Base-by-base conservation (phyloP, 2,329 filamentous ascomycete species). In the Alternaria brassicicola region DNA sequence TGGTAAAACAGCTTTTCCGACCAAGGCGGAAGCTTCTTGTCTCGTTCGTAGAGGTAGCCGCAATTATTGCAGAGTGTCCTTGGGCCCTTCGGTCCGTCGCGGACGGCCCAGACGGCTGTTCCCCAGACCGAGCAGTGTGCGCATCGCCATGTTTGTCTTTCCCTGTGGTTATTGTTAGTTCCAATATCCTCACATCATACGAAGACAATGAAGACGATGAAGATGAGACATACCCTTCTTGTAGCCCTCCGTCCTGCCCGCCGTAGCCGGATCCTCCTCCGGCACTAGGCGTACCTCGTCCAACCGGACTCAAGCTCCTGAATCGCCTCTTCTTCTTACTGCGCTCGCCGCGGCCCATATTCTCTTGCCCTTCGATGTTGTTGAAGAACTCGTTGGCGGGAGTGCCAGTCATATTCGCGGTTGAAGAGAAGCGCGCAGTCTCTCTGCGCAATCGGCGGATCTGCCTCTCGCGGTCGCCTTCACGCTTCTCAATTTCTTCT, bases 401-500 rank as follows among this genome's bases (percentile, higher is more conserved):
- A 43, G 89, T 83, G 28, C 91, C 89, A 4, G 89, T 82, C 83
- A 96, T 92, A 57, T 91, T 91, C 1, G 91, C 85, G 21, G 90
- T 95, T 42, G 91, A 94, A 57, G 91, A 95, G 76, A 98, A 97
- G 25, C 93, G 86, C 1, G 94, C 94, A 9, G 94, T 98, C 77
- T 99, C 95, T 73, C 95, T 85, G 55, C 95, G 86, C 62, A 97
- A 80, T 58, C 95, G 85, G 57, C 95, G 85, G 36, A 97, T 90
- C 78, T 98, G 92, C 54, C 95, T 85, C 78, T 99, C 95, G 39
- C 95, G 86, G 74, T 99, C 95, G 50, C 92, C 92, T 78, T 99
- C 95, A 26, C 95, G 87, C 80, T 96, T 96, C 79, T 99, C 95
- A 52, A 99, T 98, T 73, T 99, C 95, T 69, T 99, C 95, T 69